A percentile compares a stretch with the other conserved stretches of the same genome.
Evolutionary conservation across 306 rosid genomes (phyloP).

Genomic region (Prunus salicina): DNA sequence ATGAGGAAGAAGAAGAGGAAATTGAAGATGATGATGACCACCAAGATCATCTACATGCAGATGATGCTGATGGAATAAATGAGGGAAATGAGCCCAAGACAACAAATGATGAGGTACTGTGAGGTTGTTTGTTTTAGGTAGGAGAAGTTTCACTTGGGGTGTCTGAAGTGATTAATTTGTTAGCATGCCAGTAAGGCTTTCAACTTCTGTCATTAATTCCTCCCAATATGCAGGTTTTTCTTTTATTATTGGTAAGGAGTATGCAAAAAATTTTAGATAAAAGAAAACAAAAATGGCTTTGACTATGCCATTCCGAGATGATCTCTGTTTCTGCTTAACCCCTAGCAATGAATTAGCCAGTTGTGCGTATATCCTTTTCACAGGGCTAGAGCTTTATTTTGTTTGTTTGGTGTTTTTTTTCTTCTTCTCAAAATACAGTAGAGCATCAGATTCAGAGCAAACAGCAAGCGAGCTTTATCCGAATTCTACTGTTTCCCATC

Average conservation of each 20-base stretch:
- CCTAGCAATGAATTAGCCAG: background rate
- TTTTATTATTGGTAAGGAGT: background rate
- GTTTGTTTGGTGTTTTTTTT: background rate
- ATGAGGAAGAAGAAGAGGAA: background rate
- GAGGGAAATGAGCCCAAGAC: constrained; percentile 2
- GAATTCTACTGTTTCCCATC: no score
- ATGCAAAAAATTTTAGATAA: constrained; percentile 4
- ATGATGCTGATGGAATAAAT: background rate
- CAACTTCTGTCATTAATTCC: background rate
- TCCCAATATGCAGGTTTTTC: background rate
- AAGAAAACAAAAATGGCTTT: background rate
- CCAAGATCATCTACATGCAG: background rate
- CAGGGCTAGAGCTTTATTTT: no score
- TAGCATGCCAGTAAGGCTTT: background rate
- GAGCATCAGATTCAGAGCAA: no score
- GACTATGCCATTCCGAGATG: background rate
- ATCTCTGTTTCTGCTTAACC: constrained; percentile 3
- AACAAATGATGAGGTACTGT: background rate
- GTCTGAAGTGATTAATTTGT: background rate
- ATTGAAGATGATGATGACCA: constrained; percentile 13
- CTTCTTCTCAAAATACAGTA: no score
- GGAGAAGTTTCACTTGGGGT: background rate
- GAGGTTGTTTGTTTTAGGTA: constrained; percentile 11
- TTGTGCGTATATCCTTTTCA: background rate
- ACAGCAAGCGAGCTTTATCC: no score